Conservation (phyloP, 495 filamentous ascomycete genomes). For the Cairneyella variabilis region DNA sequence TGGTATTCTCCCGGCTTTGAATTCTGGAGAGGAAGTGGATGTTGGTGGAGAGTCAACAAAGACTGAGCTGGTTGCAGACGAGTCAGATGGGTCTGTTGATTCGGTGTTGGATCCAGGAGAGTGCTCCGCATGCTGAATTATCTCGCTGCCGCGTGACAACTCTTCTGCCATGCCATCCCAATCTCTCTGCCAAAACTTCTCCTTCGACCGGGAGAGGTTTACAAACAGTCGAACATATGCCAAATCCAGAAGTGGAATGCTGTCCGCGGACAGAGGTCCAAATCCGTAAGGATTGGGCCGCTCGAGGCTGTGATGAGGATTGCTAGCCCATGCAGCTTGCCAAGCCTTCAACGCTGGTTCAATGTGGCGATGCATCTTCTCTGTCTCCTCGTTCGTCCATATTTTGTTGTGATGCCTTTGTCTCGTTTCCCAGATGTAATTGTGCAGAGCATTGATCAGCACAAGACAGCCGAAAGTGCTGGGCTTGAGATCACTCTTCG, state of each 20-base stretch:
- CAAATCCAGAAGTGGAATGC: conserved; percentile 89
- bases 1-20: conserved; percentile 29
- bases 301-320: conserved; percentile 78
- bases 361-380: conserved; percentile 95
- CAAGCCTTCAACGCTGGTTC: conserved; percentile 92
- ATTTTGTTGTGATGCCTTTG: conserved; percentile 84
- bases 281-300: conserved; percentile 86
- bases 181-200: conserved; percentile 91
- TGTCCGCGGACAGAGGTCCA: conserved; percentile 87
- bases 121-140: conserved; percentile 70
- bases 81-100: conserved; percentile 47
- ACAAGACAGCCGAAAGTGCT: conserved; percentile 94
- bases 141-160: conserved; percentile 72
- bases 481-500: conserved; percentile 64
- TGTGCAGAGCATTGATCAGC: conserved; percentile 92
- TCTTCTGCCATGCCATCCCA: conserved; percentile 93
- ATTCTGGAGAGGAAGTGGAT: conserved; percentile 49
- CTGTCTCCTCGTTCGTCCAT: conserved; percentile 89
- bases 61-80: conserved; percentile 42
- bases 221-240: conserved; percentile 94
- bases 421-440: conserved; percentile 97
- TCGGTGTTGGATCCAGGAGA: conserved; percentile 53
- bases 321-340: conserved; percentile 90
- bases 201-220: conserved; percentile 85
- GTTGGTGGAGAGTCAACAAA: conserved; percentile 53